Percentiles rank a stretch among this genome's conserved stretches.
Conservation (phyloP, 805 yeast species). For the Pichia cephalocereana region DNA sequence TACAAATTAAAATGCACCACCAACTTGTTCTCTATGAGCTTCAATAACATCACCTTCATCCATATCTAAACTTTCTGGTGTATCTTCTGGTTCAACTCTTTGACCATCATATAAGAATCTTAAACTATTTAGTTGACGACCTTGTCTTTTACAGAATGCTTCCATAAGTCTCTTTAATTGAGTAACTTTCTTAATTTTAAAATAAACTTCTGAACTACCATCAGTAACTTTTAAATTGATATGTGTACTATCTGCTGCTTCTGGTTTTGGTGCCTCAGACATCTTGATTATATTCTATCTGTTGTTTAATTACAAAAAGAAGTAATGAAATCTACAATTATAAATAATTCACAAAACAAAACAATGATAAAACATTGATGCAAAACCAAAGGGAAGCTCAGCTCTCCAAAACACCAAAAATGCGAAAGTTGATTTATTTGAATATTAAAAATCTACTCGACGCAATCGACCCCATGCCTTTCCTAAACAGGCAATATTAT, state of each 20-base stretch:
- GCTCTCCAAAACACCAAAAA: not conserved
- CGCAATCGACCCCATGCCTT: no score
- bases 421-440: no score
- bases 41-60: slow-evolving; percentile 95
- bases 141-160: slow-evolving; percentile 96
- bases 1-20: slow-evolving; percentile 31
- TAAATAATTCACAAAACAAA: no score
- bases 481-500: not conserved
- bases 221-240: slow-evolving; percentile 92
- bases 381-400: no score
- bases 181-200: slow-evolving; percentile 89
- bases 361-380: no score
- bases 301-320: not conserved
- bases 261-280: slow-evolving; percentile 41
- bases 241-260: slow-evolving; percentile 40
- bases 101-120: slow-evolving; percentile 93
- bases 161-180: slow-evolving; percentile 93
- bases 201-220: slow-evolving; percentile 87
- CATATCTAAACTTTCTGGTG: slow-evolving; percentile 89
- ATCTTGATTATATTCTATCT: slow-evolving; percentile 8
- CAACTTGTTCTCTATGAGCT: slow-evolving; percentile 92
- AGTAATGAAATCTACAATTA: no score
- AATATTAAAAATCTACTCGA: no score
- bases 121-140: slow-evolving; percentile 71
- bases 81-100: slow-evolving; percentile 76